Percentiles rank a stretch among this genome's conserved stretches.
Evolutionary conservation across 345 rosid species (phyloP).

Genomic region (Citrus unshiu): DNA sequence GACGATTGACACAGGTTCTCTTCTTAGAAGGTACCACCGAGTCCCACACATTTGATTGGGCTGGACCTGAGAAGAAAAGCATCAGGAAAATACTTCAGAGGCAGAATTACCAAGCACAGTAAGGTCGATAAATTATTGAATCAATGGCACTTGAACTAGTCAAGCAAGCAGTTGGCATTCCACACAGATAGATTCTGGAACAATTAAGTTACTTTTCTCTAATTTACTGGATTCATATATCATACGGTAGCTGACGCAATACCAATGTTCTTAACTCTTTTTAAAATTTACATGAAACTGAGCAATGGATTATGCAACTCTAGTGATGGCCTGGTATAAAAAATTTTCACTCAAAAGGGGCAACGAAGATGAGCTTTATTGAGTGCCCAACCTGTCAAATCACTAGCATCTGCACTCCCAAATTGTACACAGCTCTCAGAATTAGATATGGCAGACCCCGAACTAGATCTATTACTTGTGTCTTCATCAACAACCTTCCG

Average conservation of each 20-base stretch:
- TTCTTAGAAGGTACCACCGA: constrained; percentile 79
- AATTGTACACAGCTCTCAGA: constrained; percentile 94
- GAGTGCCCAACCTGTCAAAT: constrained; percentile 70
- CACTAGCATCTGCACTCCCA: constrained; percentile 79
- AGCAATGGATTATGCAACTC: background rate
- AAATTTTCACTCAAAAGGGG: background rate
- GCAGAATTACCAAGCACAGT: background rate
- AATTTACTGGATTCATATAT: background rate
- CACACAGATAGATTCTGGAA: background rate
- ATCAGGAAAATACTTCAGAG: constrained; percentile 1
- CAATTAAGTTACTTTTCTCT: background rate
- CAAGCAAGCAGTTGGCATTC: constrained; percentile 8
- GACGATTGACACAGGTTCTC: constrained; percentile 81
- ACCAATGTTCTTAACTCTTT: background rate
- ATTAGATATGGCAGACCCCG: constrained; percentile 94
- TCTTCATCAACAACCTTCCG: constrained; percentile 72
- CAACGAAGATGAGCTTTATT: background rate
- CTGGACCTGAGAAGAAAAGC: constrained; percentile 56
- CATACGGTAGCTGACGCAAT: background rate
- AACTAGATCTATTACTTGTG: constrained; percentile 86
- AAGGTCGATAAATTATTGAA: background rate
- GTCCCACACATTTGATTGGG: constrained; percentile 90
- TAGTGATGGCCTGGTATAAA: background rate
- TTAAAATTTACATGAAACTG: background rate
- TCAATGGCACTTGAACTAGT: background rate